Base-by-base conservation (phyloP, 106 monocot species). In the Agapanthus africanus region DNA sequence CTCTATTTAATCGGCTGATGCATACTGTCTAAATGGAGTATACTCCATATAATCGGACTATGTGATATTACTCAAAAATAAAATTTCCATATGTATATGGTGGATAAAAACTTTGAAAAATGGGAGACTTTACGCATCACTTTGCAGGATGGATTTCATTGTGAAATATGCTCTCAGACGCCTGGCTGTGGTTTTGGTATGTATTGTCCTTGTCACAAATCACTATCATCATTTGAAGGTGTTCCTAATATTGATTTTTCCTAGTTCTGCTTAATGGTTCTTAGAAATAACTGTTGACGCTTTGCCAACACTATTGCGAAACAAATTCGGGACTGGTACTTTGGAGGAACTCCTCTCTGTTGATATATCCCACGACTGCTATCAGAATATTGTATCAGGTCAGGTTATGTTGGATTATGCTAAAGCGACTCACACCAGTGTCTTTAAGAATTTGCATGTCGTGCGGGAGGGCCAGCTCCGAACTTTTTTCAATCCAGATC, bases 161-260 rank as follows among this genome's bases (percentile, higher is more conserved):
- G 90, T 71, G 94, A 94, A 79, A 87, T 94, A 61, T 94, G 94
- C 71, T 87, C 87, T 37, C 80, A 77, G 1, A 94, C 85, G 65
- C 90, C 94, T 54, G 90, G 94, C 11, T 82, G 94, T 67, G 94
- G 94, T 36, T 94, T 94, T 81, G 94, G 94, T 94, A 90, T 67
- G 87, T 70, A 41, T 6, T 41, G 6, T 41, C 13, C 13, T 13
- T 41, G 8, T 41, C 13, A 13, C 40, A 41, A 13, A 7, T 41
- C 13, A 41, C 6, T 41, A 41, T 41, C 13, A 13, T 41, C 13
- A 41, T 7, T 6, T 41, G 40, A 7, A 7, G 40, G 8, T 41
- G 40, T 41, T 6, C 40, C 40, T 41, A 7, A 13, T 7, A 41
- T 6, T 41, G 13, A 41, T 7, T 7, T 13, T 44, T 40, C 21